Evolutionary conservation across 148 eudicot genomes (phyloP), one percentile per base, ranked within the genome.

Genomic region (Suaeda aralocaspica): DNA sequence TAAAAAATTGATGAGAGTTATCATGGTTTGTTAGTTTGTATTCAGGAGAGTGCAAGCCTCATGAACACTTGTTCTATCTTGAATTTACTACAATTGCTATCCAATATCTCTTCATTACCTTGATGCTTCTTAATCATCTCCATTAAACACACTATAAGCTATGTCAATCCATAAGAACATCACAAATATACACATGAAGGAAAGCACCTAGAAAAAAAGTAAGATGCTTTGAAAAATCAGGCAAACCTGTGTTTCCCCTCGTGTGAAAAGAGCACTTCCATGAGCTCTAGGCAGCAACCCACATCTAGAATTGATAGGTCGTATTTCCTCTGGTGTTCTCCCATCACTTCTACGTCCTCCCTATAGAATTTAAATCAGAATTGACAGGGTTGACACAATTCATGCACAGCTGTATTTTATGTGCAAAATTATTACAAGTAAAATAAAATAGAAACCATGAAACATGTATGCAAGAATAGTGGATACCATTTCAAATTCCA

Each of bases 331-430:
- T 9, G 99, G 80, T 36, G 84, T 89, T 82, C 99, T 82, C 33
- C 99, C 97, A 82, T 95, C 99, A 81, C 99, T 95, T 85, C 99
- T 87, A 82, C 80, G 86, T 61, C 97, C 99, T 52, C 97, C 92
- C 99, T 94, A 68, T 55, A 66, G 29, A 69, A 69, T 33, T 52
- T 62, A 28, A 24, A 76, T 41, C 29, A 42, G 34, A 53, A 55
- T 19, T 30, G 36, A 26, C 69, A 53, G 16, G 34, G 67, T 29
- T 41, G 11, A 19, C 52, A 29, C 25, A 11, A 53, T 39, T 46
- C 26, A 48, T 22, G 15, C 57, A 30, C 51, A n/a, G 11, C 22
- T 34, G 13, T 1, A 63, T 29, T 26, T 31, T 34, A 24, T 42
- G 12, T 26, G 55, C 0, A 57, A 59, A 57, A 59, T 36, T 3